These are phyloP conservation scores for Metschnikowia gruessii DNA, from an alignment of 805 yeast genomes.

Conservation along the genomic window DNA sequence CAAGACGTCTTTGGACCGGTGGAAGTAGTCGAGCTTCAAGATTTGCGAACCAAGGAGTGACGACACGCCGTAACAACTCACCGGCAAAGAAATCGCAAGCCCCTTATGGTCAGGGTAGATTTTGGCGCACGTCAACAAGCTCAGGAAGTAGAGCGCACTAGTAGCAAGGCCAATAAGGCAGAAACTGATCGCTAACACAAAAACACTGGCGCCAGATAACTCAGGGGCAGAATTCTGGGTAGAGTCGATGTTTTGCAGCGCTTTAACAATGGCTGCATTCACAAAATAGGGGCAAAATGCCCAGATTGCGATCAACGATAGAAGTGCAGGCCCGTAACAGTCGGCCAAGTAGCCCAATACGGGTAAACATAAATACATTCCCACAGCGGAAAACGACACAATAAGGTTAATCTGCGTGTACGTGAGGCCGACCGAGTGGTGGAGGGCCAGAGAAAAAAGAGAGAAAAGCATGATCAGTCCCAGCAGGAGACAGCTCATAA, in stretches of 20 bases:
- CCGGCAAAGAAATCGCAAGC: conserved; percentile 83
- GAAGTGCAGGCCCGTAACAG: conserved; percentile 74
- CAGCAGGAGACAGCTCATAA: conserved; percentile 65
- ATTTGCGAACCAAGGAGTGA: conserved; percentile 71
- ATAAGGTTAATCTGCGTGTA: conserved; percentile 68
- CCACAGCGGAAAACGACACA: conserved; percentile 70
- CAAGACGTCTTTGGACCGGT: conserved; percentile 29
- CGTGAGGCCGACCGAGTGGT: conserved; percentile 52
- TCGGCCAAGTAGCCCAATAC: conserved; percentile 79
- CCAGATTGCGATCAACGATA: conserved; percentile 58
- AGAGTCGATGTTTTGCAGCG: conserved; percentile 5
- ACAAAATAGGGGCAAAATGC: conserved; percentile 64
- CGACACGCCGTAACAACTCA: conserved; percentile 82
- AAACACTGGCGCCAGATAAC: conserved; percentile 37
- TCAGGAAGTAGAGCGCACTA: conserved; percentile 66
- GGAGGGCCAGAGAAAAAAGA: conserved; percentile 70
- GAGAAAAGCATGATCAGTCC: conserved; percentile 86
- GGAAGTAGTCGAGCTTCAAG: conserved; percentile 43
- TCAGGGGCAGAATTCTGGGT: not conserved
- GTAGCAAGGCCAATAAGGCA: conserved; percentile 68
- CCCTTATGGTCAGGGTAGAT: conserved; percentile 76
- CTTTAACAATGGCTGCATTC: conserved; percentile 26
- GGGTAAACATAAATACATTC: conserved; percentile 84
- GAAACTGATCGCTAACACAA: conserved; percentile 47
- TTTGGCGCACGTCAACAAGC: conserved; percentile 77